Percentiles rank a stretch among this genome's conserved stretches.
phyloP scores from a whole-genome alignment of 176 grass and related monocot genomes.

The Aegilops umbellulata region DNA sequence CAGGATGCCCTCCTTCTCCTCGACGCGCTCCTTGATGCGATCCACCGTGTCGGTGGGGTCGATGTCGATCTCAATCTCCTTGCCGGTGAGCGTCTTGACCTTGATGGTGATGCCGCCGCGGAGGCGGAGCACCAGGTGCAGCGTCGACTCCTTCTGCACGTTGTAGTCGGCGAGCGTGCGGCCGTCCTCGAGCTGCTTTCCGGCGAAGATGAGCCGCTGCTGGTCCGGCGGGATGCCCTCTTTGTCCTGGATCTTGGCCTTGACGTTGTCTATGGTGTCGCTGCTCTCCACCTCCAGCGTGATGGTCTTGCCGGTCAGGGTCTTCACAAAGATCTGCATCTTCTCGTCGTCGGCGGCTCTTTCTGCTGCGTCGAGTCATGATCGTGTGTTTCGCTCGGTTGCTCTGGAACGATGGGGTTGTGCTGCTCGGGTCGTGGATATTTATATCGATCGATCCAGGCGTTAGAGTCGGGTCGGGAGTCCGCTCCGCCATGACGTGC shows the following conservation, averaged over 20 bases:
- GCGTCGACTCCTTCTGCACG: constrained; percentile 84
- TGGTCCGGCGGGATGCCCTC: constrained; percentile 83
- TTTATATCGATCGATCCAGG: neutral
- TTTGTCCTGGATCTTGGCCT: constrained; percentile 89
- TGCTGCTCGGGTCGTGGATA: neutral
- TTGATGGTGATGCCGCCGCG: constrained; percentile 36
- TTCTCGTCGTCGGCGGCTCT: constrained; percentile 19
- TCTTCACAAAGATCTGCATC: constrained; percentile 95
- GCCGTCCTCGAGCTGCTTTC: constrained; percentile 82
- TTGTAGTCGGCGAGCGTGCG: constrained; percentile 87
- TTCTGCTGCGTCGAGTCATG: neutral
- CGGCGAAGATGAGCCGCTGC: constrained; percentile 82
- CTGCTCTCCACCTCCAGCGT: constrained; percentile 81
- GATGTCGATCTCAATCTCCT: neutral
- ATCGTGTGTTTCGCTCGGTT: neutral
- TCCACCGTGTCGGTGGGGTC: neutral
- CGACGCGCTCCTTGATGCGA: constrained; percentile 18
- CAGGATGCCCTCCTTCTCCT: constrained; percentile 81
- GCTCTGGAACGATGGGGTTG: neutral
- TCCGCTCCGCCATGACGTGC: neutral
- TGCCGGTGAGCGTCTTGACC: constrained; percentile 18
- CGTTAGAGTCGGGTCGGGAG: neutral
- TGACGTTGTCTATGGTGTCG: constrained; percentile 84
- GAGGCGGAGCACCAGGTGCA: constrained; percentile 75
- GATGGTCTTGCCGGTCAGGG: constrained; percentile 90